Conservation (phyloP, 2,329 filamentous ascomycete species). For the Colletotrichum incanum region DNA sequence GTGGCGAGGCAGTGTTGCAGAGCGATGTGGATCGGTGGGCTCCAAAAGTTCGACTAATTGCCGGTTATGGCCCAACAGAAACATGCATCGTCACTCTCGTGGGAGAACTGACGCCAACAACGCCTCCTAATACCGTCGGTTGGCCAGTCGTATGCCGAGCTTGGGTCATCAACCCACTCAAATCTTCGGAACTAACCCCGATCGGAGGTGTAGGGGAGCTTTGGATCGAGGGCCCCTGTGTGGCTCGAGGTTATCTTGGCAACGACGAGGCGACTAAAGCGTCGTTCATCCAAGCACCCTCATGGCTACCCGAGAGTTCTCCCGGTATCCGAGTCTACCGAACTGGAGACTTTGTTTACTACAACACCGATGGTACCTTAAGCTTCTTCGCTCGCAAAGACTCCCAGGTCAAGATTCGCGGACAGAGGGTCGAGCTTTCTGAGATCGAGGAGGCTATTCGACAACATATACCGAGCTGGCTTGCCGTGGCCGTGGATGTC, state of each 20-base stretch:
- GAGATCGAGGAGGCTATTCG: constrained; percentile 39
- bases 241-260: constrained; percentile 18
- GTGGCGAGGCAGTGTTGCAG: constrained; percentile 49
- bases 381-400: constrained; percentile 66
- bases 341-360: constrained; percentile 65
- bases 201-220: constrained; percentile 32
- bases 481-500: constrained; percentile 26
- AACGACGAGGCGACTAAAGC: constrained; percentile 15
- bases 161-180: constrained; percentile 48
- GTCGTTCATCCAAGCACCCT: constrained; percentile 19
- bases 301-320: constrained; percentile 16
- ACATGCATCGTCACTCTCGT: constrained; percentile 46
- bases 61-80: constrained; percentile 31
- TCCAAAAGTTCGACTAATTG: constrained; percentile 16
- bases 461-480: not conserved
- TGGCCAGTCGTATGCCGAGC: constrained; percentile 47
- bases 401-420: constrained; percentile 67
- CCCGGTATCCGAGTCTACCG: constrained; percentile 55
- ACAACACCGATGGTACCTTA: constrained; percentile 58
- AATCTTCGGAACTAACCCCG: constrained; percentile 48
- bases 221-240: constrained; percentile 24
- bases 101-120: constrained; percentile 48
- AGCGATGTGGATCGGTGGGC: constrained; percentile 53
- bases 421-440: constrained; percentile 63
- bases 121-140: constrained; percentile 30